Evolutionary conservation across 78 protist species (phyloP).

Genomic region (Creolimax fragrantissima): DNA sequence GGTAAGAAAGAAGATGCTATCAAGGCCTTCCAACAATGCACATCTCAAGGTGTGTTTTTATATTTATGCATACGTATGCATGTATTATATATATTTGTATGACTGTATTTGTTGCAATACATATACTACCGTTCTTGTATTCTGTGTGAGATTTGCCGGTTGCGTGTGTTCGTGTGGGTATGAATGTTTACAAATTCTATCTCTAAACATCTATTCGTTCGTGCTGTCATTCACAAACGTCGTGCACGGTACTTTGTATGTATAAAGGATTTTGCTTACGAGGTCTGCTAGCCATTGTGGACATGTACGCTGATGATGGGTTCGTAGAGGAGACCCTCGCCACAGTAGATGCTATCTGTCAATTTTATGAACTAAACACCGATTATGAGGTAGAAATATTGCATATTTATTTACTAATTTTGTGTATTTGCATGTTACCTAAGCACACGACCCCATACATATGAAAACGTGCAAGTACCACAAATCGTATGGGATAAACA

Average conservation of each 20-base stretch:
- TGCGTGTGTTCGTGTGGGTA: no score
- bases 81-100: background rate
- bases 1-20: slow-evolving; percentile 20
- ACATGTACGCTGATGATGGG: background rate
- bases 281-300: slow-evolving; percentile 4
- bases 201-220: no score
- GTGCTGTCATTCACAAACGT: no score
- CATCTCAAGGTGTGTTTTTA: slow-evolving; percentile 2
- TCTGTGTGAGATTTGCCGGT: no score
- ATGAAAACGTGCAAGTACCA: background rate
- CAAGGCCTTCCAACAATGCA: slow-evolving; percentile 17
- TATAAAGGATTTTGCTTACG: slow-evolving; percentile 17
- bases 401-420: background rate
- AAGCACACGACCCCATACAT: background rate
- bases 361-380: slow-evolving; percentile 1
- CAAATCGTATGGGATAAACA: no score
- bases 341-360: slow-evolving; percentile 11
- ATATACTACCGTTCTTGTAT: no score
- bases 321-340: slow-evolving; percentile 24
- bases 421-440: background rate
- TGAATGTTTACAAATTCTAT: no score
- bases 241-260: no score
- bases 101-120: background rate
- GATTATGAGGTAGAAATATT: background rate
- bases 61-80: background rate